phyloP scores from a whole-genome alignment of 441 rosid species.

The Jatropha multifida region DNA sequence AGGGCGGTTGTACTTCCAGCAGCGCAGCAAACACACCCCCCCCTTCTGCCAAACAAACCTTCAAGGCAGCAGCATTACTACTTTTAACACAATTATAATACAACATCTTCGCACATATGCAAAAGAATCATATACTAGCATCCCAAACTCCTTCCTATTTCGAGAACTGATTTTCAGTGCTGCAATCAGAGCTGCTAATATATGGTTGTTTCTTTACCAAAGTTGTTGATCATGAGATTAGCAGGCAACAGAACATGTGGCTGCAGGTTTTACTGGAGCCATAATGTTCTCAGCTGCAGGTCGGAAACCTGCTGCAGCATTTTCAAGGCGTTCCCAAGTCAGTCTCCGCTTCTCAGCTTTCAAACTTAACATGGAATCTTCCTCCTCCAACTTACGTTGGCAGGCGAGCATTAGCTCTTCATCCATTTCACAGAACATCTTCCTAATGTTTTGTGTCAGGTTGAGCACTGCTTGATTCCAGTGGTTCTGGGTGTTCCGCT shows the following conservation, averaged over 20 bases:
- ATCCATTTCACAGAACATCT: slow-evolving; percentile 63
- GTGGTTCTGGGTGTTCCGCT: slow-evolving; percentile 55
- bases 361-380: slow-evolving; percentile 33
- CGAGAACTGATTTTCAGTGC: slow-evolving; percentile 20
- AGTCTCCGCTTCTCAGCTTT: slow-evolving; percentile 58
- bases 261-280: slow-evolving; percentile 33
- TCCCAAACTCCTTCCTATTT: slow-evolving; percentile 23
- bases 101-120: slow-evolving; percentile 34
- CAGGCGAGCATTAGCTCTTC: slow-evolving; percentile 53
- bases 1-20: slow-evolving; percentile 17
- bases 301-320: slow-evolving; percentile 44
- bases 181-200: slow-evolving; percentile 23
- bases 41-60: slow-evolving; percentile 27
- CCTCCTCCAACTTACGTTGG: slow-evolving; percentile 59
- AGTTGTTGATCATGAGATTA: slow-evolving; percentile 26
- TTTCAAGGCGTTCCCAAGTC: slow-evolving; percentile 65
- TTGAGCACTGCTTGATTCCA: slow-evolving; percentile 79
- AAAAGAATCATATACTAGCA: slow-evolving; percentile 23
- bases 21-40: not conserved
- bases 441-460: slow-evolving; percentile 56
- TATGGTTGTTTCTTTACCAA: not conserved
- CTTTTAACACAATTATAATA: slow-evolving; percentile 27
- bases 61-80: slow-evolving; percentile 25
- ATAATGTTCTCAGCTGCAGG: slow-evolving; percentile 31
- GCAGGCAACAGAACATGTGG: slow-evolving; percentile 49